Percentiles rank a stretch among this genome's conserved stretches.
Conservation (phyloP, 176 grass and related monocot genomes). For the Aegilops umbellulata region DNA sequence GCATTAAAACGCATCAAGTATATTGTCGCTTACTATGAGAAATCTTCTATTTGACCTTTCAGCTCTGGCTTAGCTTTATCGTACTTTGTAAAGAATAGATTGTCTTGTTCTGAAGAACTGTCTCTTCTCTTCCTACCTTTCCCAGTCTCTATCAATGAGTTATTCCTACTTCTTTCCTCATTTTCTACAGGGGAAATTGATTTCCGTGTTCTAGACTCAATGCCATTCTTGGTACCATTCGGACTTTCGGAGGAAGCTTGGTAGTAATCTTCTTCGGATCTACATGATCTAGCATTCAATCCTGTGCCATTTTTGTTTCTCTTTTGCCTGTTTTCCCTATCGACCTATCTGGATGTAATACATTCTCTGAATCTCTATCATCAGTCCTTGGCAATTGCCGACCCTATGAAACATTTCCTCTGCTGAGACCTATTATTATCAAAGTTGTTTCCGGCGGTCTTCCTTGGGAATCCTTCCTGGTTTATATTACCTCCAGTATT, state of each 20-base stretch:
- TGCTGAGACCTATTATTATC: conserved; percentile 47
- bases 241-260: conserved; percentile 21
- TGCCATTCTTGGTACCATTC: conserved; percentile 49
- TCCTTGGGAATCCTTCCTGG: conserved; percentile 45
- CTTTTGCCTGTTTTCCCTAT: conserved; percentile 44
- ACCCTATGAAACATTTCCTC: conserved; percentile 37
- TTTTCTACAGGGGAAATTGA: conserved; percentile 49
- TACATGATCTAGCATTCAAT: conserved; percentile 36
- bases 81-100: conserved; percentile 76
- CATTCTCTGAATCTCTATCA: conserved; percentile 44
- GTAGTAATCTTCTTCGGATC: conserved; percentile 41
- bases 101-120: conserved; percentile 68
- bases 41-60: conserved; percentile 75
- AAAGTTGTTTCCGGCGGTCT: conserved; percentile 38
- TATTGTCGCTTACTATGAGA: conserved; percentile 64
- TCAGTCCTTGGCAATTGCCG: conserved; percentile 46
- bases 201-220: conserved; percentile 31
- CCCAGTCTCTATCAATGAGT: conserved; percentile 42
- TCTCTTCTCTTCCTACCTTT: conserved; percentile 45
- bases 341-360: conserved; percentile 29
- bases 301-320: conserved; percentile 28
- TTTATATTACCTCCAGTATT: conserved; percentile 27
- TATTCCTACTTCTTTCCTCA: conserved; percentile 57
- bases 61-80: conserved; percentile 78
- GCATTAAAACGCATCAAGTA: conserved; percentile 9